Evolutionary conservation across 163 green algal genomes (phyloP).

Genomic region (Coccomyxa subellipsoidea): DNA sequence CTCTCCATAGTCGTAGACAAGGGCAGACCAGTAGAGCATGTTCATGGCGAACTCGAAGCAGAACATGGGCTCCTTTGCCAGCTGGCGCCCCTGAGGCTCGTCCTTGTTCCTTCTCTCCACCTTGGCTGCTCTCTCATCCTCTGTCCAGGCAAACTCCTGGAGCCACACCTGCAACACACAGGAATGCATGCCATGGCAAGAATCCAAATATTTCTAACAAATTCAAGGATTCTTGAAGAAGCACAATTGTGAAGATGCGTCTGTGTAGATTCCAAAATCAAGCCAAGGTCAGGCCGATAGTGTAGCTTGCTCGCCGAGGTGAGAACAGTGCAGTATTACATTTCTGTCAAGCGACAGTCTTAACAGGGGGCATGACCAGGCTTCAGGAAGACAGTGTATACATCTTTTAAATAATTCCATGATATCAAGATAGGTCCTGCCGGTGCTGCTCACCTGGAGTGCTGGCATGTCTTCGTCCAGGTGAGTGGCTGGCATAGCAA

Average conservation of each 20-base stretch:
- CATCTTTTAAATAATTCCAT: background rate
- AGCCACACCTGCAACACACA: conserved; percentile 32
- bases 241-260: too few relatives aligned
- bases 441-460: background rate
- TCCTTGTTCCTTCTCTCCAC: conserved; percentile 17
- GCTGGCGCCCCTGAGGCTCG: background rate
- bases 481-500: background rate
- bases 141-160: conserved; percentile 61
- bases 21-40: conserved; percentile 33
- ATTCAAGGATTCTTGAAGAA: background rate
- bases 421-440: background rate
- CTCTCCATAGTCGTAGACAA: conserved; percentile 38
- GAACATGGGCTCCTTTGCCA: conserved; percentile 46
- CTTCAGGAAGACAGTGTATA: background rate
- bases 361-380: too few relatives aligned
- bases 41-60: conserved; percentile 42
- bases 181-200: background rate
- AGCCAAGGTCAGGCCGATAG: too few relatives aligned
- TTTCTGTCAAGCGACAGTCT: too few relatives aligned
- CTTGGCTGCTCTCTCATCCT: conserved; percentile 21
- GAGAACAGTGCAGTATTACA: too few relatives aligned
- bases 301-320: too few relatives aligned
- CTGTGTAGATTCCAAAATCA: too few relatives aligned
- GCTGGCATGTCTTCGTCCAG: background rate
- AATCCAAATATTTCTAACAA: background rate